Base-by-base conservation (phyloP, 2,329 filamentous ascomycete species). In the Nemania bipapillata region DNA sequence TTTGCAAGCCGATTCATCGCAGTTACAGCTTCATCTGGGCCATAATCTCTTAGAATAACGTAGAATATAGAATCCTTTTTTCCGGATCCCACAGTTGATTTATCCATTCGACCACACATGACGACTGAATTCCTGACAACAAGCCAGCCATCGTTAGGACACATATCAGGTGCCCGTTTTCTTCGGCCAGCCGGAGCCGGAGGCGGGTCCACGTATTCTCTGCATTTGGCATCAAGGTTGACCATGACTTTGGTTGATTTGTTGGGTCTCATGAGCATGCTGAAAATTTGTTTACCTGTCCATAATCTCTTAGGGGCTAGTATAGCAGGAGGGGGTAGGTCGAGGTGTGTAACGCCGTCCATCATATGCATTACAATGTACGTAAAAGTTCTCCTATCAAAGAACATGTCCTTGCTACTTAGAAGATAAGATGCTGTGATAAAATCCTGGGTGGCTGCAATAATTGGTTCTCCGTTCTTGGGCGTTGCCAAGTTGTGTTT, bases 51-150 rank as follows among this genome's bases (percentile, higher is more conserved):
- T 74, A 98, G 88, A 77, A 99, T 95, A 65, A 98, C 92, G 77
- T 97, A 99, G 78, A 98, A 99, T 22, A 99, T 90, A 0, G 94
- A 97, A 79, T 97, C 95, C 78, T 99, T 99, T 84, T 98, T 98
- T 75, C 96, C 96, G 5, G 93, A 90, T 74, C 96, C 96, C n/a
- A 99, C 93, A 0, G 94, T 98, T 1, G 93, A 92, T 81, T 99
- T 99, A 83, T 99, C 96, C 94, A 98, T 97, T 68, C 91, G 88
- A 69, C 96, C 96, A 77, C 95, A 98, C 92, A 99, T 97, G 70
- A 98, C 90, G 79, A 97, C 94, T 0, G 95, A 98, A 78, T 99
- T 98, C 65, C 95, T 92, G 70, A 99, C 91, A 15, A 97, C 93
- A 9, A 99, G 85, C 87, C 93, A 98, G 7, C 91, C 90, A 79